Conservation (phyloP, 176 grass and related monocot genomes). For the Alloteropsis semialata region DNA sequence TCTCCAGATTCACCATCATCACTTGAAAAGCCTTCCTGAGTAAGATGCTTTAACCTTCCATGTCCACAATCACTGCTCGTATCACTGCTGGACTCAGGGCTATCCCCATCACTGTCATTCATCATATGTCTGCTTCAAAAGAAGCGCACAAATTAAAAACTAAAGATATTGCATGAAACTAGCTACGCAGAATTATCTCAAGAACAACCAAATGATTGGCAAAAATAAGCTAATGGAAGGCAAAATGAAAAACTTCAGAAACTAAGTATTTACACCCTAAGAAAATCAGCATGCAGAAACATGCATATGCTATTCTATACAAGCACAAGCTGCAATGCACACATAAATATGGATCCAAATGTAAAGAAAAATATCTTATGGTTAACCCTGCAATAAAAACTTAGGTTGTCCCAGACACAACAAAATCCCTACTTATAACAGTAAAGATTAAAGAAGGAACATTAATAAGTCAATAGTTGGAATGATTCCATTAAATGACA, state of each 20-base stretch:
- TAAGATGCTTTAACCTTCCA: slow-evolving; percentile 32
- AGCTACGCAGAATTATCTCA: not conserved
- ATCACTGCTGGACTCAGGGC: slow-evolving; percentile 51
- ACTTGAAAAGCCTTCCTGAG: slow-evolving; percentile 39
- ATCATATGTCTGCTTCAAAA: slow-evolving; percentile 32
- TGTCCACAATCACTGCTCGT: slow-evolving; percentile 40
- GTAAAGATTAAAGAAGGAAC: not conserved
- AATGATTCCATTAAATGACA: not conserved
- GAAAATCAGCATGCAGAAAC: not conserved
- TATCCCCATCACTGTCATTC: slow-evolving; percentile 37
- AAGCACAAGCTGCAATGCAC: not conserved
- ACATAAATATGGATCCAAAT: not conserved
- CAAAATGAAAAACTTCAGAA: not conserved
- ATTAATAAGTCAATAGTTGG: too few species aligned
- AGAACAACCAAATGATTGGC: not conserved
- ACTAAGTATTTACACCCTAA: not conserved
- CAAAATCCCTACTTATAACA: not conserved
- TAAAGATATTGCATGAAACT: not conserved
- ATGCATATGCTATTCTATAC: too few species aligned
- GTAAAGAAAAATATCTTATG: not conserved
- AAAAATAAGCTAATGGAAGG: not conserved
- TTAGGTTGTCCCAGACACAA: not conserved
- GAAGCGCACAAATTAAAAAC: slow-evolving; percentile 5
- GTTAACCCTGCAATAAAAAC: not conserved
- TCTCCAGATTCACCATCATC: slow-evolving; percentile 47